Percentiles rank a stretch among this genome's conserved stretches.
Evolutionary conservation across 2,329 filamentous ascomycete species (phyloP).

Genomic region (Phialocephala sp.): DNA sequence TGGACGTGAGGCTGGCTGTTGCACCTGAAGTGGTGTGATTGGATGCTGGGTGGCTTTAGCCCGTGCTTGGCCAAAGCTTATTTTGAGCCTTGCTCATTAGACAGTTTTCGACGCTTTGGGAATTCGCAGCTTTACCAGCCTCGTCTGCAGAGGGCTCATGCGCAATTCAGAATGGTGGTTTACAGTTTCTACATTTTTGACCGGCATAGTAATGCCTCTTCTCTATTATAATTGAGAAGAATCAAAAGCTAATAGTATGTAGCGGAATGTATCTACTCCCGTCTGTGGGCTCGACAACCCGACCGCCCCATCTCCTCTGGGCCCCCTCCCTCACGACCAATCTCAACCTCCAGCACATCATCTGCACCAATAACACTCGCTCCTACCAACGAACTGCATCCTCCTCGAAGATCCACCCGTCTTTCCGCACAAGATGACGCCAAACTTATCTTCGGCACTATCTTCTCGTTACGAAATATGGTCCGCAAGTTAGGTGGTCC

Average conservation of each 20-base stretch:
- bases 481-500: slow-evolving; percentile 91
- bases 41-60: slow-evolving; percentile 4
- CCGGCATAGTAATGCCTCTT: slow-evolving; percentile 77
- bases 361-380: slow-evolving; percentile 43
- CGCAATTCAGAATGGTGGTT: slow-evolving; percentile 71
- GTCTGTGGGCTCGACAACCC: slow-evolving; percentile 67
- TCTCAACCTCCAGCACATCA: slow-evolving; percentile 47
- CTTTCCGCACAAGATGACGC: slow-evolving; percentile 75
- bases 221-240: neutral
- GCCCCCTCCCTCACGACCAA: slow-evolving; percentile 44
- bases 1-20: slow-evolving; percentile 22
- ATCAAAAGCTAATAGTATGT: slow-evolving; percentile 30
- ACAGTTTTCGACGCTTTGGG: neutral
- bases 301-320: slow-evolving; percentile 41
- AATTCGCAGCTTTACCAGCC: slow-evolving; percentile 17
- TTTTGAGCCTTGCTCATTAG: slow-evolving; percentile 17
- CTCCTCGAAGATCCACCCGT: slow-evolving; percentile 40
- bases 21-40: slow-evolving; percentile 8
- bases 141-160: neutral
- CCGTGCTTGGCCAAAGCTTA: slow-evolving; percentile 34
- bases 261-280: slow-evolving; percentile 98
- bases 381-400: slow-evolving; percentile 37
- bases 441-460: slow-evolving; percentile 95
- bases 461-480: slow-evolving; percentile 97
- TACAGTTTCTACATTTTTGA: slow-evolving; percentile 99